Conservation (phyloP, 495 filamentous ascomycete genomes). For the Penicilliopsis zonata region DNA sequence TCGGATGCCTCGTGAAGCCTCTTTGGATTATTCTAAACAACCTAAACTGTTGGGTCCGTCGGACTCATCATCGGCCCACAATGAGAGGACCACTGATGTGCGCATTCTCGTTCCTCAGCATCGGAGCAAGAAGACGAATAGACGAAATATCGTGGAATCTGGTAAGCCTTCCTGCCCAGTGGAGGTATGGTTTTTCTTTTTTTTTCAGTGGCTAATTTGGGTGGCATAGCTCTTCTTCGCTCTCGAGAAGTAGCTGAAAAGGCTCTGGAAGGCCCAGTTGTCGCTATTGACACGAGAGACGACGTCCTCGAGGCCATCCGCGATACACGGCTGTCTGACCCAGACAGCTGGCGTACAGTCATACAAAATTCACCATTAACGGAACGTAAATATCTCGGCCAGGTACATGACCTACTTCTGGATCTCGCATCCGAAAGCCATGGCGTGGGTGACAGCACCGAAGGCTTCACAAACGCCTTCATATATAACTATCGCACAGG, state of each 20-base stretch:
- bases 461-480: slow-evolving; percentile 52
- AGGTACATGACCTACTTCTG: slow-evolving; percentile 68
- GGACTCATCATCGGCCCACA: slow-evolving; percentile 16
- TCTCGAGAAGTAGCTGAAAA: slow-evolving; percentile 50
- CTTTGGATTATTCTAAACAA: slow-evolving; percentile 27
- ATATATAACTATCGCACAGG: slow-evolving; percentile 74
- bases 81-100: slow-evolving; percentile 57
- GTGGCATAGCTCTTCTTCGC: slow-evolving; percentile 45
- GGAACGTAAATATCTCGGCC: slow-evolving; percentile 77
- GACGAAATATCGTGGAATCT: slow-evolving; percentile 72
- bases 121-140: slow-evolving; percentile 82
- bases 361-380: slow-evolving; percentile 65
- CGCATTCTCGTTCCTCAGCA: slow-evolving; percentile 70
- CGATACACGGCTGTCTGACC: slow-evolving; percentile 61
- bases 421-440: slow-evolving; percentile 43
- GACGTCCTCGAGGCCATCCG: slow-evolving; percentile 70
- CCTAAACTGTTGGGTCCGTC: slow-evolving; percentile 34
- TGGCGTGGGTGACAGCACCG: slow-evolving; percentile 23
- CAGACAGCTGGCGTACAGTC: slow-evolving; percentile 75
- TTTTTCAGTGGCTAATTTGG: slow-evolving; percentile 4
- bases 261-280: slow-evolving; percentile 64
- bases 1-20: slow-evolving; percentile 50
- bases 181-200: background rate
- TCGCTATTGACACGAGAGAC: slow-evolving; percentile 81
- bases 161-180: slow-evolving; percentile 20